Evolutionary conservation across 116 monocot species (phyloP), one percentile per base, ranked within the genome.

Genomic region (Dioscorea cayenensis): DNA sequence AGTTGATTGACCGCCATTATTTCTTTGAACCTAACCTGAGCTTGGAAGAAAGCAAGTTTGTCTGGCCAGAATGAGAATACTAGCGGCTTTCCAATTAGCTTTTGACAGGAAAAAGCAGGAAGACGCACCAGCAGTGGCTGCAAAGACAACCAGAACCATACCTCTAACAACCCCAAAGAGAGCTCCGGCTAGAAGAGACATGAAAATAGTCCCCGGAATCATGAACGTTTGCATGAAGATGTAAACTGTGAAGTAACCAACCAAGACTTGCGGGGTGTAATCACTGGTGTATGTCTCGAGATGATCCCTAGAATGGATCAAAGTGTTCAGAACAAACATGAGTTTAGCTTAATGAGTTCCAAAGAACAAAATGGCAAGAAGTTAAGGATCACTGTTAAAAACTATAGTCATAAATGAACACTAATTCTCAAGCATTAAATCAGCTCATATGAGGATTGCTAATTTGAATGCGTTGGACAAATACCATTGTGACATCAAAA

Each of bases 191-290:
- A 97, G 90, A 10, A 97, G 81, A 51, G 97, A 97, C 97, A 97
- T 93, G 77, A 97, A 97, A 49, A 97, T 89, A 11, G 97, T 97
- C 70, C 97, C 97, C 19, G 97, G 97, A 70, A 97, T 97, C 97
- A 97, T 93, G 79, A 97, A 97, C 6, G 97, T 97, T 83, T 97
- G 97, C 97, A 97, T 97, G 66, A 90, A 97, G 23, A 97, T 88
- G 81, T 97, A 97, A 48, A 97, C 90, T 48, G 78, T 70, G 65
- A 84, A 90, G 63, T 97, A 97, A 10, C 93, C 84, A 72, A 90
- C 81, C 74, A 92, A 73, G 16, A 97, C 97, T 78, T 97, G 97
- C 36, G 88, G 60, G 16, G 97, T 93, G 80, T 97, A 97, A 60
- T 97, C 88, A 72, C 78, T 93, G 32, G 90, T 76, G 65, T 97